Base-by-base conservation (phyloP, 352 stramenopile genomes). In the Pythium graminicola region DNA sequence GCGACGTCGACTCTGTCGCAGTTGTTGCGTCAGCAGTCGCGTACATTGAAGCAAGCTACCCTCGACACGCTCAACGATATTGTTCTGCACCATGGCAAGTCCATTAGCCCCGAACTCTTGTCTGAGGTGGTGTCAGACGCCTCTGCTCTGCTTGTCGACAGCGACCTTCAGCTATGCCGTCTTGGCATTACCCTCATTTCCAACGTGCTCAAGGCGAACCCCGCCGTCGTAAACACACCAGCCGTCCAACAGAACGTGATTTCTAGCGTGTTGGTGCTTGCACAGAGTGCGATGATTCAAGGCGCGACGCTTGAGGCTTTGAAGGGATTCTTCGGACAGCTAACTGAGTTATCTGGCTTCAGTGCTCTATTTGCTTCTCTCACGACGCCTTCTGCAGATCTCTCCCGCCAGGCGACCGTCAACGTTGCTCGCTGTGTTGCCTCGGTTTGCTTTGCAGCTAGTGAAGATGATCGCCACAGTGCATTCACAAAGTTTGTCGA, bases 121-220 rank as follows among this genome's bases (percentile, higher is more conserved):
- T 82, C 78, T 13, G 81, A 88, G 24, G 80, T 98, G 6, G 70
- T 98, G 7, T 69, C 83, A 14, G 95, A 99, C 61, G 69, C 93
- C 11, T 87, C 93, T 13, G 52, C 73, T 27, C 79, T 99, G 11
- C 80, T 99, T 43, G 76, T 86, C 11, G 95, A 98, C 66, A 87
- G 80, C n/a, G 97, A 99, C 64, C 70, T 99, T 14, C 95, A 99
- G 64, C 65, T 99, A 29, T 97, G 92, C 51, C 90, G 97, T 56
- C 81, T 98, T 33, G 85, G 88, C 31, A 82, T 99, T 48, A 90
- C 81, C 40, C 68, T 98, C 24, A 75, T 93, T 29, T 81, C 76
- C 22, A 81, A 87, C 40, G 66, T 88, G 1, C 64, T 97, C 23
- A 59, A 72, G 22, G 73, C 89, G 2, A 87, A 78, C 17, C 70